Evolutionary conservation across 768 basidiomycete species (phyloP).

Genomic region (Nidularia sp.): DNA sequence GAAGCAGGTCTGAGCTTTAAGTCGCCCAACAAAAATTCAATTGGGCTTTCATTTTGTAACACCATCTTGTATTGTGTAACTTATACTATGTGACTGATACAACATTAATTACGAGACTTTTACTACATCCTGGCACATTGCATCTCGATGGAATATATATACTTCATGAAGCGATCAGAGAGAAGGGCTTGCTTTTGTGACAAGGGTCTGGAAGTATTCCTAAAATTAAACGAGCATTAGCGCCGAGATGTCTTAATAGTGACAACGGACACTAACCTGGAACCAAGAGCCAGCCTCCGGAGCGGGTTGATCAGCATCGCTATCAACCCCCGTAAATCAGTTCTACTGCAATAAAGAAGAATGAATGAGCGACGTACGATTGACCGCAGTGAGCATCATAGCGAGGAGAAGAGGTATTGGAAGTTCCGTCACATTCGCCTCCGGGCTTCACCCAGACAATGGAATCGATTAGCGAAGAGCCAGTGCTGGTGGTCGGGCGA

Average conservation of each 20-base stretch:
- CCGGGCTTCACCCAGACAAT: slow-evolving; percentile 39
- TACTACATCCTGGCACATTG: no score
- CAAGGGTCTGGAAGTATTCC: slow-evolving; percentile 18
- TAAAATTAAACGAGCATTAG: no score
- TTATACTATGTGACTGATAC: no score
- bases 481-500: slow-evolving; percentile 25
- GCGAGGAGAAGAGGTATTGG: slow-evolving; percentile 21
- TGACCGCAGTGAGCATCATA: slow-evolving; percentile 23
- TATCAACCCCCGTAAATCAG: slow-evolving; percentile 1
- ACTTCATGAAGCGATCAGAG: slow-evolving; percentile 2
- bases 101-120: no score
- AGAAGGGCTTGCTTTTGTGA: slow-evolving; percentile 20
- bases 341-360: background rate
- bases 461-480: slow-evolving; percentile 23
- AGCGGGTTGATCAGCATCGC: slow-evolving; percentile 20
- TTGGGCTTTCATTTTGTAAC: no score
- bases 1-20: no score
- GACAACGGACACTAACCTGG: slow-evolving; percentile 9
- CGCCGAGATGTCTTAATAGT: no score
- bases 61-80: no score
- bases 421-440: slow-evolving; percentile 35
- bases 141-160: no score
- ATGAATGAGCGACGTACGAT: background rate
- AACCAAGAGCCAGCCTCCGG: slow-evolving; percentile 34
- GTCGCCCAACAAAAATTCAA: no score